Conservation (phyloP, 1,284 basidiomycete species). For the Ustilago trichophora region DNA sequence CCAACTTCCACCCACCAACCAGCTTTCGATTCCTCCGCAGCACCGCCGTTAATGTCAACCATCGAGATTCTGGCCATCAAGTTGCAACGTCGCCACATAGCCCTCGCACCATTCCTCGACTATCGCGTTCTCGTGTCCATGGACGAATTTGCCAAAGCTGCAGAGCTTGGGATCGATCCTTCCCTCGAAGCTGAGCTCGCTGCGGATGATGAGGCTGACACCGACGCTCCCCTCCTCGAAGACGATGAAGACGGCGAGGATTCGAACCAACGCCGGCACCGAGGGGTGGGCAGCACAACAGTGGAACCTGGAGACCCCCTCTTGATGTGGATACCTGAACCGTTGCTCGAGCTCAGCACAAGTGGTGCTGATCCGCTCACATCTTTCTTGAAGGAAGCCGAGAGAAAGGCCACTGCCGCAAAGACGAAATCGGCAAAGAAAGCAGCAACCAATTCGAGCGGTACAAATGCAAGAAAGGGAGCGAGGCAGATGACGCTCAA, state of each 20-base stretch:
- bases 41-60: no score
- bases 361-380: slow-evolving; percentile 8
- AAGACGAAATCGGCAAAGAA: no score
- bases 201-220: slow-evolving; percentile 3
- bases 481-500: slow-evolving; percentile 9
- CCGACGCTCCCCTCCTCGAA: neutral
- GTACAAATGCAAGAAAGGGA: no score
- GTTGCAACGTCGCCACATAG: slow-evolving; percentile 27
- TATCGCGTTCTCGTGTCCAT: slow-evolving; percentile 24
- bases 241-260: neutral
- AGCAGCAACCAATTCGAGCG: no score
- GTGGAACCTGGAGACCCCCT: slow-evolving; percentile 8
- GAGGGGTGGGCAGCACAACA: neutral
- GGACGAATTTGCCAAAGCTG: slow-evolving; percentile 1
- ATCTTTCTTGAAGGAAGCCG: slow-evolving; percentile 2
- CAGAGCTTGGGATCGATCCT: slow-evolving; percentile 17
- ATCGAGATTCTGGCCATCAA: slow-evolving; percentile 21
- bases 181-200: slow-evolving; percentile 15
- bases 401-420: slow-evolving; percentile 8
- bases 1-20: neutral
- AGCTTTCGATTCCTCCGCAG: no score
- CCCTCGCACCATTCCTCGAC: slow-evolving; percentile 26
- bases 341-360: slow-evolving; percentile 15
- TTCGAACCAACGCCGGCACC: no score
- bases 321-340: slow-evolving; percentile 41